Base-by-base conservation (phyloP, 2,329 filamentous ascomycete species). In the Trichoderma sp. region DNA sequence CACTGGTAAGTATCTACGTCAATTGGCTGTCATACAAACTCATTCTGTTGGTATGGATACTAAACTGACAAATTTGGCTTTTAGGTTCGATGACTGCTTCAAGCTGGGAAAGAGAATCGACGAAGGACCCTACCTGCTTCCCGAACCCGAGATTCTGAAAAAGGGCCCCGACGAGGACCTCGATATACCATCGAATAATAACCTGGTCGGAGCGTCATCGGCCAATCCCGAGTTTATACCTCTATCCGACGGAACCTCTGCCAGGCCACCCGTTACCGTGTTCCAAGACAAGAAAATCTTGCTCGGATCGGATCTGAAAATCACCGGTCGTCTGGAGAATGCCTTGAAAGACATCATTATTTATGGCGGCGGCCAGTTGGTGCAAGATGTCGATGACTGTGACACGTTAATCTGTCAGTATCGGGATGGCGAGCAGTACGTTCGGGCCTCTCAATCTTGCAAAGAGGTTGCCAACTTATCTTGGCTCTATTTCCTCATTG, bases 11-110 rank as follows among this genome's bases (percentile, higher is more conserved):
- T 72, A 29, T 8, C 3, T 5, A 16, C 7, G 27, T 14, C 47
- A 49, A 10, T 24, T 24, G 14, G 21, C 5, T 3, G 60, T 5
- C 40, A 8, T 52, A 13, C 14, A 43, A n/a, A 4, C 14, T n/a
- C 14, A 13, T 16, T 21, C 10, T 61, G 29, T 37, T 33, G 14
- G 16, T 21, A 13, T 7, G 11, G 31, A 47, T 5, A 19, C 16
- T 21, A 24, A n/a, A 6, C 31, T 65, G 31, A 52, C 47, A 72
- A 11, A 49, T 33, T 73, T 40, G 16, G 27, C 21, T 14, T 27
- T n/a, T 35, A 94, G 92, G 94, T 97, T 99, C 77, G 95, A 98
- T 74, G 95, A 97, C 78, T 99, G 96, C 80, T 87, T 99, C 73
- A 96, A 92, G 79, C 88, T 99, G 33, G 94, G 95, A 61, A 94